phyloP scores from a whole-genome alignment of 257 asterid species.

The Lithospermum erythrorhizon region DNA sequence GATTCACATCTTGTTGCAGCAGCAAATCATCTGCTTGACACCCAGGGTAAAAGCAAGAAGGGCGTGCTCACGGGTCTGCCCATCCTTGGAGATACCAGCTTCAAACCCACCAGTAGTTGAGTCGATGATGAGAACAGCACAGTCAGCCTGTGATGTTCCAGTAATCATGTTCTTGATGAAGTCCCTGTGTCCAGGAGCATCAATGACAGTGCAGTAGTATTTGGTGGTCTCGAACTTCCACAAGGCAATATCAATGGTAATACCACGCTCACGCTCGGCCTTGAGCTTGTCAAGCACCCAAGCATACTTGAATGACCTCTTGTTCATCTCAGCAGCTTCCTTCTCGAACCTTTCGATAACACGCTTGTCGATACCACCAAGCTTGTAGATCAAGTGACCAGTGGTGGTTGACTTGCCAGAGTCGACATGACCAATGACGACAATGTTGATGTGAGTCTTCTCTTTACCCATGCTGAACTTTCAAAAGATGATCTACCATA shows the following conservation, averaged over 20 bases:
- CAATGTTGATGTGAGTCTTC: slow-evolving; percentile 47
- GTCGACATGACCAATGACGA: slow-evolving; percentile 65
- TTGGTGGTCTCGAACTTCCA: slow-evolving; percentile 91
- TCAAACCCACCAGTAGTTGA: not conserved
- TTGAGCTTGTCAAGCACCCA: slow-evolving; percentile 89
- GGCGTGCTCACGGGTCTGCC: not conserved
- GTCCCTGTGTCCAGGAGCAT: slow-evolving; percentile 61
- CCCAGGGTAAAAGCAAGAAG: not conserved
- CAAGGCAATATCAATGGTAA: slow-evolving; percentile 75
- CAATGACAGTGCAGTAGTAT: slow-evolving; percentile 82
- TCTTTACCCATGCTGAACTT: slow-evolving; percentile 55
- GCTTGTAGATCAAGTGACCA: slow-evolving; percentile 62
- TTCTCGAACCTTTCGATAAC: slow-evolving; percentile 53
- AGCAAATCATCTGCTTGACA: not conserved
- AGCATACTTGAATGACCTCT: slow-evolving; percentile 80
- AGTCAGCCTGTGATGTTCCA: not conserved
- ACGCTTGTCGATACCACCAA: slow-evolving; percentile 62
- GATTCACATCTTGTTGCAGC: not conserved
- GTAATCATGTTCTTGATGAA: not conserved
- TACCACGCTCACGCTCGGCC: slow-evolving; percentile 95
- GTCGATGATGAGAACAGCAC: not conserved
- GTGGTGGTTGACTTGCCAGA: slow-evolving; percentile 70
- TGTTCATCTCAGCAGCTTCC: slow-evolving; percentile 81
- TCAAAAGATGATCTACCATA: not conserved
- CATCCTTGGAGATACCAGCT: not conserved